Evolutionary conservation across 2,329 filamentous ascomycete genomes (phyloP).

Genomic region (Chrysosporium keratinophilum): DNA sequence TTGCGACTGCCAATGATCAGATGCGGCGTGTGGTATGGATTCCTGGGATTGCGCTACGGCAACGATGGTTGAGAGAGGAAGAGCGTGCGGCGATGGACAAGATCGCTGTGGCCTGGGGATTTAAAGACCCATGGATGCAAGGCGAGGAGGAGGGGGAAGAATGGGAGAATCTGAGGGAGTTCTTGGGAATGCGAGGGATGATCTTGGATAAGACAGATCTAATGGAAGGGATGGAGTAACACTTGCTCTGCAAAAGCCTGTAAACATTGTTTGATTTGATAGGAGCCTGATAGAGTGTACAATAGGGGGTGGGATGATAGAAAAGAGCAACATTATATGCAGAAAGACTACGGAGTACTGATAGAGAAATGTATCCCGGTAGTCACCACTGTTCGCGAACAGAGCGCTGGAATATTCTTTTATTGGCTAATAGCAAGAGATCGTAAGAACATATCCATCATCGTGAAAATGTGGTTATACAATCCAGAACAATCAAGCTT

Average conservation of each 20-base stretch:
- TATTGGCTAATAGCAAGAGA: slow-evolving; percentile 5
- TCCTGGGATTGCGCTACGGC: slow-evolving; percentile 64
- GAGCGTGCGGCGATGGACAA: slow-evolving; percentile 79
- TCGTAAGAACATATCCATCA: slow-evolving; percentile 5
- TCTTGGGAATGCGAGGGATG: slow-evolving; percentile 75
- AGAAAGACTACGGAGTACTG: not conserved
- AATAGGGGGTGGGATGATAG: not conserved
- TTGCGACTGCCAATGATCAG: slow-evolving; percentile 84
- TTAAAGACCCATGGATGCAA: slow-evolving; percentile 64
- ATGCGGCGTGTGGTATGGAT: slow-evolving; percentile 91
- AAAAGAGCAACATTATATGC: not conserved
- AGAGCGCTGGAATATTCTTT: not conserved
- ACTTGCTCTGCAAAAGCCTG: not conserved
- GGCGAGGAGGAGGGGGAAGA: slow-evolving; percentile 87
- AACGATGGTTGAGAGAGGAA: slow-evolving; percentile 80
- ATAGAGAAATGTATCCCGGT: not conserved
- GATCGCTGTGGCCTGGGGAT: slow-evolving; percentile 83
- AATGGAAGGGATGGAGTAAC: slow-evolving; percentile 79
- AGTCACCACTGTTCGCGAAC: not conserved
- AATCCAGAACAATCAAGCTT: slow-evolving; percentile 34
- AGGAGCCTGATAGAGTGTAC: not conserved
- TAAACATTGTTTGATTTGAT: not conserved
- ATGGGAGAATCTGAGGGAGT: slow-evolving; percentile 78
- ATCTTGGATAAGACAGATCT: slow-evolving; percentile 77
- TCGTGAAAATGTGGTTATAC: not conserved